Base-by-base conservation (phyloP, 768 basidiomycete genomes). In the Kwoniella mangroviensis region DNA sequence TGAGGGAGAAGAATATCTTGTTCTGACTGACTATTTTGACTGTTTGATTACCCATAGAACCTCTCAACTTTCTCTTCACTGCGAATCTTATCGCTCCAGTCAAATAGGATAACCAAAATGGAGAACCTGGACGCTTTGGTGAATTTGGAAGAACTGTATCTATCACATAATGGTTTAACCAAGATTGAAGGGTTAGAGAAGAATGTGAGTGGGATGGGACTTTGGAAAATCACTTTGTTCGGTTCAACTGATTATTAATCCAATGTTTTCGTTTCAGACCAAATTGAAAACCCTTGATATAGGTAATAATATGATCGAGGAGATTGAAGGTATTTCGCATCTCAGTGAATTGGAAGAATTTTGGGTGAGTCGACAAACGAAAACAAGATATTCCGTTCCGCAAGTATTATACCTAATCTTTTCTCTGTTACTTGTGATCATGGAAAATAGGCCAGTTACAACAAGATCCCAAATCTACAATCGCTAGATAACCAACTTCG, bases 161-260 rank as follows among this genome's bases (percentile, higher is more conserved):
- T 99, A 52, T 93, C 92, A 70, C 96, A 98, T 78, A 99, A 98
- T 72, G 97, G 97, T 0, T 84, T 99, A 15, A 86, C 89, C 77
- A 86, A 86, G 69, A 80, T 99, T 41, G 93, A 96, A 81, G 94
- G 94, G 1, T 85, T 99, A 10, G 90, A 92, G 59, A 85, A 89
- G 40, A 95, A 94, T 76, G 94, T 93, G 73, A 74, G 88, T 80
- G 10, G 1, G 1, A 34, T 34, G 6, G 34, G 34, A 7, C 6
- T 4, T 34, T 34, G 34, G 34, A 6, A 34, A 34, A 34, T 34
- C 34, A 34, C 34, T 34, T 6, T 34, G 34, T 34, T 34, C 34
- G 34, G 6, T 34, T 34, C 9, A 34, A 34, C 6, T 34, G 34
- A 34, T 21, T 54, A 12, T 54, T 24, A 21, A 21, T 19, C 63